Percentiles rank a stretch among this genome's conserved stretches.
phyloP scores from a whole-genome alignment of 192 early-diverging fungal species.

The Entomortierella chlamydospora region DNA sequence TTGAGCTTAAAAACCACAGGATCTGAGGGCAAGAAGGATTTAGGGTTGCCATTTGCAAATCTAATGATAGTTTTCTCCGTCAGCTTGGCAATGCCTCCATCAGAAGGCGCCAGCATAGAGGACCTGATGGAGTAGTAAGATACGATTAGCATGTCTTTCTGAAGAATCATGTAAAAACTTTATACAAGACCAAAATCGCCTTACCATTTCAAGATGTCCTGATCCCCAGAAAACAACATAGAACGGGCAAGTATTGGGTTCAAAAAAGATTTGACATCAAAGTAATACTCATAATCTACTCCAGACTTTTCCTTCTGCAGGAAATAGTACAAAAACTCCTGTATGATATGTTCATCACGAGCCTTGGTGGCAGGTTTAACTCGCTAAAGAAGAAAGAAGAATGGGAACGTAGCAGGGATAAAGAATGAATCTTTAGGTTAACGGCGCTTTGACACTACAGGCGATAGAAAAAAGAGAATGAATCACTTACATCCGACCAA shows the following conservation, averaged over 20 bases:
- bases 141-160: background rate
- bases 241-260: slow-evolving; percentile 12
- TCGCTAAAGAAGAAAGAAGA: slow-evolving; percentile 9
- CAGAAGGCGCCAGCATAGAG: background rate
- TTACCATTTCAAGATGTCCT: slow-evolving; percentile 42
- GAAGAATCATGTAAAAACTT: too few species aligned
- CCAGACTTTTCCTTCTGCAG: slow-evolving; percentile 16
- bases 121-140: slow-evolving; percentile 12
- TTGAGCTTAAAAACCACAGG: slow-evolving; percentile 38
- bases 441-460: too few species aligned
- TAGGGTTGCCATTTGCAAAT: slow-evolving; percentile 22
- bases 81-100: slow-evolving; percentile 5
- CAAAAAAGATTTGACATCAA: slow-evolving; percentile 13
- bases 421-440: too few species aligned
- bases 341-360: slow-evolving; percentile 16
- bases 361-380: slow-evolving; percentile 13
- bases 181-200: too few species aligned
- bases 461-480: background rate
- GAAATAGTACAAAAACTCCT: slow-evolving; percentile 31
- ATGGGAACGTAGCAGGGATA: background rate
- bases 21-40: slow-evolving; percentile 43
- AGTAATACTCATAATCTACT: slow-evolving; percentile 23
- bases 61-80: slow-evolving; percentile 30
- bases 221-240: slow-evolving; percentile 37
- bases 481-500: slow-evolving; percentile 21